Percentiles rank a stretch among this genome's conserved stretches.
phyloP scores from a whole-genome alignment of 2,329 filamentous ascomycete genomes.

The Cadophora sp. region DNA sequence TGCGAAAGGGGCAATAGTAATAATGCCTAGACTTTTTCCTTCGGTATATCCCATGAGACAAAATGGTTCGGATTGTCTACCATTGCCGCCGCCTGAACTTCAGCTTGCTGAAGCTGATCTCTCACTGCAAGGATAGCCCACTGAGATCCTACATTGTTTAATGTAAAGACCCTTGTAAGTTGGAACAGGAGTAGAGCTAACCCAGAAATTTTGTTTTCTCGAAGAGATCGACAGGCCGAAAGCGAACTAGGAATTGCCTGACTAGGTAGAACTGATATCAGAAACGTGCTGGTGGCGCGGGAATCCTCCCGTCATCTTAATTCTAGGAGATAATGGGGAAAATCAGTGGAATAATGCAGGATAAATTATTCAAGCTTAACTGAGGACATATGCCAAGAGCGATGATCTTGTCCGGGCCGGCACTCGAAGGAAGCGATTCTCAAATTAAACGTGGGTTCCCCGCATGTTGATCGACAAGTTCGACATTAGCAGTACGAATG shows the following conservation, averaged over 20 bases:
- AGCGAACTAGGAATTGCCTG: neutral
- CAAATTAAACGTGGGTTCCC: constrained; percentile 1
- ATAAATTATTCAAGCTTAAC: neutral
- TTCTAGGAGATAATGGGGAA: neutral
- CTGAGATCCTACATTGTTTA: neutral
- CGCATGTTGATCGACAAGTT: constrained; percentile 4
- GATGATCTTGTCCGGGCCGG: neutral
- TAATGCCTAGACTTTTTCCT: neutral
- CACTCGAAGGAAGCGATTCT: constrained; percentile 3
- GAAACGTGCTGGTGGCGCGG: neutral
- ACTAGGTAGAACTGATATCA: neutral
- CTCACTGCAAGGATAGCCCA: neutral
- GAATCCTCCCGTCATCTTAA: neutral
- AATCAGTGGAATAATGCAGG: neutral
- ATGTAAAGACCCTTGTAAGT: neutral
- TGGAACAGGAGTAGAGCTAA: neutral
- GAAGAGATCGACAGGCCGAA: neutral
- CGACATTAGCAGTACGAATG: neutral
- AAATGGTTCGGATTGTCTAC: neutral
- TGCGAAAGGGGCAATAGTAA: neutral
- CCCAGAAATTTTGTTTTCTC: too few relatives aligned
- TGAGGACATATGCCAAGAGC: neutral
- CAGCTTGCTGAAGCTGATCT: neutral
- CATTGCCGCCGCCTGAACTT: neutral
- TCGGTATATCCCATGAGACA: neutral